Base-by-base conservation (phyloP, 2,329 filamentous ascomycete species). In the Lithohypha guttulata region DNA sequence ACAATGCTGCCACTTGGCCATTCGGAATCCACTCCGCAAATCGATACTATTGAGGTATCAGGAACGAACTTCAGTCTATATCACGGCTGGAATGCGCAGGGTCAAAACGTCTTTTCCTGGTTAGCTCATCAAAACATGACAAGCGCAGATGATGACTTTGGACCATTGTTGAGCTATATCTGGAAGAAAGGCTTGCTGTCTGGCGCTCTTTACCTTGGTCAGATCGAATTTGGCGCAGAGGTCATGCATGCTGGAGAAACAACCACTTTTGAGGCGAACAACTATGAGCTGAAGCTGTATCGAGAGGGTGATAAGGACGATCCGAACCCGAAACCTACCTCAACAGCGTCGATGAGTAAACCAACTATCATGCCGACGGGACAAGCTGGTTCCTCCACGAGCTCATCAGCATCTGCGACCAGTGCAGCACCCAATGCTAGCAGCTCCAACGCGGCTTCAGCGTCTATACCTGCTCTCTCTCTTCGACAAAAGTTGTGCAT, bases 41-140 rank as follows among this genome's bases (percentile, higher is more conserved):
- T 38, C 17, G 41, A 43, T 21, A 43, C 41, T 4, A 32, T 43
- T 22, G 41, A 41, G 27, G 27, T 46, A 13, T 30, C 17, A 17
- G 41, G 41, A 2, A 43, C 41, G 10, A 41, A 43, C 19, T 46
- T 41, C 37, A 43, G 36, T 20, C 32, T 46, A 19, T 46, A 43
- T 34, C 41, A 46, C 21, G 43, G 43, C 14, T 46, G 33, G 32
- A 46, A 46, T 27, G 33, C 33, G 9, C 43, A 46, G 21, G 43
- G 43, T 17, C 43, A 46, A 34, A 25, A 46, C 25, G 43, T 46
- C 17, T 46, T 46, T 20, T 46, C 43, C 8, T 46, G 43, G 43
- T 28, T 46, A 7, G 22, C 43, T 22, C 39, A 46, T 9, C 13
- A 42, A 17, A 46, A 46, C 29, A 13, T 46, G 41, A 43, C 43